A percentile compares a stretch with the other conserved stretches of the same genome.
phyloP scores from a whole-genome alignment of 257 asterid genomes.

The Rauvolfia tetraphylla region DNA sequence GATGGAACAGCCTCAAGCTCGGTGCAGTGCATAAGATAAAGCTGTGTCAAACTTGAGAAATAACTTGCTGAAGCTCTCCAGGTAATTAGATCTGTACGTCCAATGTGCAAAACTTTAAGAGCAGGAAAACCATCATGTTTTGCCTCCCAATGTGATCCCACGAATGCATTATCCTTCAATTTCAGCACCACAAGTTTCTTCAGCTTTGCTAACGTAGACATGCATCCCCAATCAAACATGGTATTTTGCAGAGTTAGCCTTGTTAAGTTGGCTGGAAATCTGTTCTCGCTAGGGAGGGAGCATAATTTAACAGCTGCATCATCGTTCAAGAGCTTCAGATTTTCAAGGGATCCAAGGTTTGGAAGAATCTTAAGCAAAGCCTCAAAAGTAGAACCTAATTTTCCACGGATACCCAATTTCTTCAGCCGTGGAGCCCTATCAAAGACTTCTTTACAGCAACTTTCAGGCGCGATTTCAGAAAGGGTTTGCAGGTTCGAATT shows the following conservation, averaged over 20 bases:
- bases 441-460: slow-evolving; percentile 1
- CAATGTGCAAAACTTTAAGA: slow-evolving; percentile 35
- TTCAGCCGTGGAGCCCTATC: slow-evolving; percentile 7
- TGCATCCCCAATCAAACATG: background rate
- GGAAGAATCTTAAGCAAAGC: background rate
- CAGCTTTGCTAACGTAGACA: background rate
- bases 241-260: slow-evolving; percentile 20
- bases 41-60: slow-evolving; percentile 28
- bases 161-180: no score
- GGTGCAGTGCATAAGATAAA: slow-evolving; percentile 30
- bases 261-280: slow-evolving; percentile 13
- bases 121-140: slow-evolving; percentile 11
- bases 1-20: slow-evolving; percentile 27
- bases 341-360: background rate
- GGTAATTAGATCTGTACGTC: slow-evolving; percentile 18
- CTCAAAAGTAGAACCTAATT: background rate
- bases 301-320: background rate
- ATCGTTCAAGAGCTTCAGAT: slow-evolving; percentile 15
- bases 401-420: slow-evolving; percentile 16
- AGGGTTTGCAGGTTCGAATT: slow-evolving; percentile 10
- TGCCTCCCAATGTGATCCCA: no score
- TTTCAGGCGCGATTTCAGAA: background rate
- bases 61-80: slow-evolving; percentile 35
- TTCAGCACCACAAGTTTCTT: no score
- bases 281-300: slow-evolving; percentile 12